A percentile compares a stretch with the other conserved stretches of the same genome.
Conservation (phyloP, 306 rosid species). For the Cajanus cajan region DNA sequence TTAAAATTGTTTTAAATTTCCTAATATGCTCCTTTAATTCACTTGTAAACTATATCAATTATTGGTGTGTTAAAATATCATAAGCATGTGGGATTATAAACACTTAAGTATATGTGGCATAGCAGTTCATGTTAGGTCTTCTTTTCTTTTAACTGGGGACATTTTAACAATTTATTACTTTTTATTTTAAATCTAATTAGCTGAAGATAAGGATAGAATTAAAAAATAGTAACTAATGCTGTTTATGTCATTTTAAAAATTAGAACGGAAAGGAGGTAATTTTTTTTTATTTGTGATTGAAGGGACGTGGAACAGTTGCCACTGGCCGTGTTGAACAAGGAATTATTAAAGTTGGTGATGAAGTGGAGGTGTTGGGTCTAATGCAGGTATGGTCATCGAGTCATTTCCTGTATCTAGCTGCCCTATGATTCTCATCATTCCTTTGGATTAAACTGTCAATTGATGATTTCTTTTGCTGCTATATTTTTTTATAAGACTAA, state of each 20-base stretch:
- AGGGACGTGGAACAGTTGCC: conserved; percentile 99
- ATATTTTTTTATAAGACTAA: not conserved
- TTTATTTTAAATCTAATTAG: not conserved
- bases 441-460: not conserved
- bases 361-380: conserved; percentile 92
- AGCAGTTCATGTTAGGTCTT: not conserved
- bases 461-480: conserved; percentile 8
- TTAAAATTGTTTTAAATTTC: not conserved
- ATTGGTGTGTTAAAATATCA: not conserved
- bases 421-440: conserved; percentile 14
- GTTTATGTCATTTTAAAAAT: not conserved
- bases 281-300: conserved; percentile 31
- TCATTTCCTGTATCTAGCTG: conserved; percentile 16
- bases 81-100: not conserved
- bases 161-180: not conserved
- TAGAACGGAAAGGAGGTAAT: not conserved
- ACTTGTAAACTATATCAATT: not conserved
- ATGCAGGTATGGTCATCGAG: conserved; percentile 57
- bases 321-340: conserved; percentile 99
- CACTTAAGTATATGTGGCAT: not conserved
- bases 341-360: conserved; percentile 85
- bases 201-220: not conserved
- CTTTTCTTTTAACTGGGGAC: not conserved
- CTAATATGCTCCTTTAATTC: not conserved
- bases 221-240: not conserved